Conservation (phyloP, 257 asterid genomes). For the Oldenlandia corymbosa region DNA sequence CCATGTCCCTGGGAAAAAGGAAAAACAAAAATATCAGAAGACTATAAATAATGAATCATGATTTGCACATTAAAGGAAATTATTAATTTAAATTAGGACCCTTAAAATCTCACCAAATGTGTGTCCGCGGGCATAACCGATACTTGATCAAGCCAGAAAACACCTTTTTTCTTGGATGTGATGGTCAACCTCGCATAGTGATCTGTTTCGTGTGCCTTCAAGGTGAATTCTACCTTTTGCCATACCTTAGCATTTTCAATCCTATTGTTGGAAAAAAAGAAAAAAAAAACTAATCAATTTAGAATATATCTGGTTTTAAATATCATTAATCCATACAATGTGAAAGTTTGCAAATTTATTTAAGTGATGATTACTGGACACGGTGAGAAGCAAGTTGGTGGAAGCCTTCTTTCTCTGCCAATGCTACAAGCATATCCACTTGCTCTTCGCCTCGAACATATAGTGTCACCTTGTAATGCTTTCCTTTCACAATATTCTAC, state of each 20-base stretch:
- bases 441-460: slow-evolving; percentile 59
- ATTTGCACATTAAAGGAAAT: too few relatives aligned
- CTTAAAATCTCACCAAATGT: too few relatives aligned
- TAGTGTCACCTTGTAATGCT: slow-evolving; percentile 66
- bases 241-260: slow-evolving; percentile 49
- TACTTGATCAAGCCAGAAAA: slow-evolving; percentile 91
- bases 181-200: slow-evolving; percentile 69
- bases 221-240: slow-evolving; percentile 57
- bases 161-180: slow-evolving; percentile 59
- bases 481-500: slow-evolving; percentile 89
- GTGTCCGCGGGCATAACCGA: slow-evolving; percentile 92
- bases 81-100: too few relatives aligned
- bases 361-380: slow-evolving; percentile 48
- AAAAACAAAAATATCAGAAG: too few relatives aligned
- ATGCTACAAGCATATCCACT: slow-evolving; percentile 51
- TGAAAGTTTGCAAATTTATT: too few relatives aligned
- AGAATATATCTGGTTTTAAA: too few relatives aligned
- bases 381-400: slow-evolving; percentile 51
- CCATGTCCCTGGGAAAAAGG: slow-evolving; percentile 99
- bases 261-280: slow-evolving; percentile 35
- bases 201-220: slow-evolving; percentile 59
- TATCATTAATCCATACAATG: too few relatives aligned
- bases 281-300: not conserved
- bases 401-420: slow-evolving; percentile 46
- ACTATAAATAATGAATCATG: too few relatives aligned